phyloP scores from a whole-genome alignment of 1,284 basidiomycete species.

The Naganishia liquefaciens region DNA sequence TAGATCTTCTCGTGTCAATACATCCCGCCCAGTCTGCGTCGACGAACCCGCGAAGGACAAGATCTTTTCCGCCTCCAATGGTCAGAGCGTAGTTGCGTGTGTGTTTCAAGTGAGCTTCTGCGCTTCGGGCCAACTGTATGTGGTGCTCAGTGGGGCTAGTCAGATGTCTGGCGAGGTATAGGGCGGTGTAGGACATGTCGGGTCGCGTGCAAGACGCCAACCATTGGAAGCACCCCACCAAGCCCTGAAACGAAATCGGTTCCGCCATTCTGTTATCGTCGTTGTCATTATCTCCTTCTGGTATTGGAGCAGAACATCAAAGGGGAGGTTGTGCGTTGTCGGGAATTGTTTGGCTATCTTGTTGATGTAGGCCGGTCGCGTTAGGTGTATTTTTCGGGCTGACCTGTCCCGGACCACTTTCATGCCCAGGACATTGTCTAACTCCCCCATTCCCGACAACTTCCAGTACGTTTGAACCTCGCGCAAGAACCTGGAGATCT shows the following conservation, averaged over 20 bases:
- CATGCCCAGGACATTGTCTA: constrained; percentile 30
- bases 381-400: constrained; percentile 29
- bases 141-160: constrained; percentile 47
- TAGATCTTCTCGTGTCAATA: constrained; percentile 41
- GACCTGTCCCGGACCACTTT: no score
- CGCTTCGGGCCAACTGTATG: constrained; percentile 49
- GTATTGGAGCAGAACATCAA: not conserved
- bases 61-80: not conserved
- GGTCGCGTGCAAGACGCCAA: constrained; percentile 39
- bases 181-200: constrained; percentile 42
- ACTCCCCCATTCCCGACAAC: constrained; percentile 41
- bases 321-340: constrained; percentile 34
- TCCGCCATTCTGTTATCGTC: not conserved
- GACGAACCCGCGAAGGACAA: not conserved
- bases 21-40: constrained; percentile 49
- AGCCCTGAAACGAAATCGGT: constrained; percentile 33
- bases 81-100: not conserved
- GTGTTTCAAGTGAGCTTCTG: constrained; percentile 55
- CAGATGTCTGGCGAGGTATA: constrained; percentile 35
- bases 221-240: constrained; percentile 42
- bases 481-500: constrained; percentile 35
- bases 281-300: constrained; percentile 32
- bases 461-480: constrained; percentile 36
- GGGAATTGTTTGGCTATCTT: constrained; percentile 51
- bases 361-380: constrained; percentile 55